phyloP scores from a whole-genome alignment of 176 grass and related monocot genomes.

The Chrysopogon serrulatus region DNA sequence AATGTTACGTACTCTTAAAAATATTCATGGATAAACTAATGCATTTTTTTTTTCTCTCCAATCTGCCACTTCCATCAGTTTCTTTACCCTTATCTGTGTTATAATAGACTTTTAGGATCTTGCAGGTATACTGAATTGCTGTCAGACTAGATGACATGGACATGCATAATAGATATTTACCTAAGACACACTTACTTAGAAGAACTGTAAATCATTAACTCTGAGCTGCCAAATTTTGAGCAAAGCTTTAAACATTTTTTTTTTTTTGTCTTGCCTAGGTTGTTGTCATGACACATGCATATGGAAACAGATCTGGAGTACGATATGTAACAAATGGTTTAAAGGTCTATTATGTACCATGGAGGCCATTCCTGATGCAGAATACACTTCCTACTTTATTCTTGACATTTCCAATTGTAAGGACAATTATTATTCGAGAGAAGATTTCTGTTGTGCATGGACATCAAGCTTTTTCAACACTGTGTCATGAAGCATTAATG shows the following conservation, averaged over 20 bases:
- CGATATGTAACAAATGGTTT: conserved; percentile 83
- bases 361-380: conserved; percentile 92
- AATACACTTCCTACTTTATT: conserved; percentile 90
- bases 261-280: conserved; percentile 45
- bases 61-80: background rate
- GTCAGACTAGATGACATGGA: background rate
- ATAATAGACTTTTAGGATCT: background rate
- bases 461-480: conserved; percentile 94
- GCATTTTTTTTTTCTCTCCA: background rate
- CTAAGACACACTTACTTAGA: background rate
- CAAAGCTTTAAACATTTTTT: background rate
- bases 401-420: conserved; percentile 73
- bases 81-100: background rate
- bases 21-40: background rate
- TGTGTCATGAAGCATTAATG: conserved; percentile 90
- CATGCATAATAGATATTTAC: background rate
- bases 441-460: conserved; percentile 93
- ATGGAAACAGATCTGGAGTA: conserved; percentile 86
- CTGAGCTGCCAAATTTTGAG: background rate
- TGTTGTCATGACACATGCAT: conserved; percentile 94
- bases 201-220: background rate
- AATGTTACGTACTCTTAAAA: background rate
- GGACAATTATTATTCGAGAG: conserved; percentile 80
- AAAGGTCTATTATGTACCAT: conserved; percentile 95
- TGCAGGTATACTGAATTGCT: background rate